Percentiles rank a stretch among this genome's conserved stretches.
Evolutionary conservation across 768 basidiomycete genomes (phyloP).

Genomic region (Hypholoma fasciculare): DNA sequence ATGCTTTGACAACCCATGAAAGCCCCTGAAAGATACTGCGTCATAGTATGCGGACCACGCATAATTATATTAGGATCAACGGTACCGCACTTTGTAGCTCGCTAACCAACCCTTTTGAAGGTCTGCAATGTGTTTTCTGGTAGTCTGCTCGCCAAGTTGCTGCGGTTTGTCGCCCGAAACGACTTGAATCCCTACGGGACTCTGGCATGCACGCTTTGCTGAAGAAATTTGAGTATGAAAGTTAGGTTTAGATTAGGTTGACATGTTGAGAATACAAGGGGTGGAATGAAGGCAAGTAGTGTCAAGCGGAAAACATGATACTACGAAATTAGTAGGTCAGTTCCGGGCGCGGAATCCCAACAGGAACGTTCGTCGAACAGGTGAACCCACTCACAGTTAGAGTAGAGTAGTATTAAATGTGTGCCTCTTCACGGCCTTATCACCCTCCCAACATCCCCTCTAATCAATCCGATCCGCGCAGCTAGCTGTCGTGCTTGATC

Average conservation of each 20-base stretch:
- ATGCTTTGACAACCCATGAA: too few species aligned
- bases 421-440: slow-evolving; percentile 11
- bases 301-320: background rate
- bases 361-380: too few species aligned
- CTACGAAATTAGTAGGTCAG: background rate
- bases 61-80: too few species aligned
- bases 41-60: too few species aligned
- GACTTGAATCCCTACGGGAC: too few species aligned
- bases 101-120: too few species aligned
- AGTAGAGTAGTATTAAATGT: background rate
- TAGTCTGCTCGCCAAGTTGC: too few species aligned
- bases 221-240: background rate
- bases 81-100: too few species aligned
- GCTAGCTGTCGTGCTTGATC: slow-evolving; percentile 82
- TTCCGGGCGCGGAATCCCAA: background rate
- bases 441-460: slow-evolving; percentile 28
- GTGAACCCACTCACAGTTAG: background rate
- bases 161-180: too few species aligned
- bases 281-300: background rate
- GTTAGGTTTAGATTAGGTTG: background rate
- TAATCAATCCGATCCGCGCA: slow-evolving; percentile 77
- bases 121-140: too few species aligned
- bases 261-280: background rate
- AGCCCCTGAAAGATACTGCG: too few species aligned
- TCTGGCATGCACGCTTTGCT: background rate